A percentile compares a stretch with the other conserved stretches of the same genome.
These are phyloP conservation scores for Yamadazyma kanchanaburiensis DNA, from an alignment of 1,139 yeast species.

Conservation along the genomic window DNA sequence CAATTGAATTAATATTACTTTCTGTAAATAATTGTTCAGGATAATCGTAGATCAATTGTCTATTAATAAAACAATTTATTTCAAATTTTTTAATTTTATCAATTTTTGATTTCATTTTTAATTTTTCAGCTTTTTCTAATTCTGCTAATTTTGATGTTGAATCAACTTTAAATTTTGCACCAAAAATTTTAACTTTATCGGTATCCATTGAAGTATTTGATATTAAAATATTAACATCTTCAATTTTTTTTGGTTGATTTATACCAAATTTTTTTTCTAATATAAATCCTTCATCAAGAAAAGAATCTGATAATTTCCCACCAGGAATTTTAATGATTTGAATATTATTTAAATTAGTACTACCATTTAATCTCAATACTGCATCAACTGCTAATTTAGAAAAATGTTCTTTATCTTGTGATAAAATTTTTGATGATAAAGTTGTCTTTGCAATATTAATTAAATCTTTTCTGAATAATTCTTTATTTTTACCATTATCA, in stretches of 20 bases:
- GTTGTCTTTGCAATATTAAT: slow-evolving; percentile 90
- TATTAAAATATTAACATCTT: slow-evolving; percentile 81
- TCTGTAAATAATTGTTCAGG: slow-evolving; percentile 96
- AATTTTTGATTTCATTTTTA: slow-evolving; percentile 87
- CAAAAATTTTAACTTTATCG: slow-evolving; percentile 94
- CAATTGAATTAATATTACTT: slow-evolving; percentile 83
- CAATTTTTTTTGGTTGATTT: slow-evolving; percentile 83
- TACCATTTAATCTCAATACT: slow-evolving; percentile 83
- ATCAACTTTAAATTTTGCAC: slow-evolving; percentile 96
- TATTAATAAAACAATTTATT: slow-evolving; percentile 86
- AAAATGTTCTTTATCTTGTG: slow-evolving; percentile 92
- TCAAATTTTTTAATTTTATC: slow-evolving; percentile 81
- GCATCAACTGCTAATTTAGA: slow-evolving; percentile 93
- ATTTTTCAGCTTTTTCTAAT: slow-evolving; percentile 91
- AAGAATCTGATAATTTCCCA: slow-evolving; percentile 88
- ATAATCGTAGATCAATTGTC: slow-evolving; percentile 95
- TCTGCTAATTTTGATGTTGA: slow-evolving; percentile 94
- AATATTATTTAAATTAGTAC: slow-evolving; percentile 91
- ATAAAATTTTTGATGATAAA: slow-evolving; percentile 83
- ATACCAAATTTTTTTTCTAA: slow-evolving; percentile 91
- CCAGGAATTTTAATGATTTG: slow-evolving; percentile 93
- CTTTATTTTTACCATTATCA: slow-evolving; percentile 63
- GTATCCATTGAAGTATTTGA: slow-evolving; percentile 98
- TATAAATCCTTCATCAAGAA: slow-evolving; percentile 92
- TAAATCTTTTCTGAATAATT: slow-evolving; percentile 71